These are phyloP conservation scores for Vaccinium darrowii DNA, from an alignment of 148 eudicot species.

Conservation along the genomic window DNA sequence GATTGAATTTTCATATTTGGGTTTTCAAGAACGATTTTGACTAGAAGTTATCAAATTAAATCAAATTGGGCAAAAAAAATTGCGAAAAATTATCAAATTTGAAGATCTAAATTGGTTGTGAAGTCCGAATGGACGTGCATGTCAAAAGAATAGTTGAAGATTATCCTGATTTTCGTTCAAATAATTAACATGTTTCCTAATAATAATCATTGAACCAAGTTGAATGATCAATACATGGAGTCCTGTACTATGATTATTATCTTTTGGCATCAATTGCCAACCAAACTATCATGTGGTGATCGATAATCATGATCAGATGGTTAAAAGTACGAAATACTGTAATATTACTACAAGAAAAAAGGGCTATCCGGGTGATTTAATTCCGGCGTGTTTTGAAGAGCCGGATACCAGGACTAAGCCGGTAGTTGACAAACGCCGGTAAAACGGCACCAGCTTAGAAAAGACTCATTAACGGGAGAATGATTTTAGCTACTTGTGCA, in stretches of 20 bases:
- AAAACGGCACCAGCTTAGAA: too few relatives aligned
- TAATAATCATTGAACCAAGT: background rate
- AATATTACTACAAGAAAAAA: too few relatives aligned
- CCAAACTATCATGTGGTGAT: background rate
- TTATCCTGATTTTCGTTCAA: background rate
- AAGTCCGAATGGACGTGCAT: background rate
- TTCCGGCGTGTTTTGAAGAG: too few relatives aligned
- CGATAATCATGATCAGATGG: background rate
- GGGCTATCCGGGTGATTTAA: too few relatives aligned
- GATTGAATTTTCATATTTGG: too few relatives aligned
- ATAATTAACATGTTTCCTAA: background rate
- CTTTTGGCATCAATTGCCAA: background rate
- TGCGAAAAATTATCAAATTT: background rate
- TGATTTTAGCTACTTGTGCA: too few relatives aligned
- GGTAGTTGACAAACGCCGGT: too few relatives aligned
- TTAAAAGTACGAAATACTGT: too few relatives aligned
- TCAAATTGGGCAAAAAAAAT: background rate
- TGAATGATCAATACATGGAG: background rate
- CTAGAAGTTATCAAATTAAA: too few relatives aligned
- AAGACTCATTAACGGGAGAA: too few relatives aligned
- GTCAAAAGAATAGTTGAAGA: background rate
- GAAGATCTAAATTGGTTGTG: background rate
- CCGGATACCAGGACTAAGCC: too few relatives aligned
- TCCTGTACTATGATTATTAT: background rate
- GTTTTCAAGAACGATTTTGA: too few relatives aligned